A percentile compares a stretch with the other conserved stretches of the same genome.
phyloP scores from a whole-genome alignment of 768 basidiomycete species.

The Lactifluus hygrophoroides region DNA sequence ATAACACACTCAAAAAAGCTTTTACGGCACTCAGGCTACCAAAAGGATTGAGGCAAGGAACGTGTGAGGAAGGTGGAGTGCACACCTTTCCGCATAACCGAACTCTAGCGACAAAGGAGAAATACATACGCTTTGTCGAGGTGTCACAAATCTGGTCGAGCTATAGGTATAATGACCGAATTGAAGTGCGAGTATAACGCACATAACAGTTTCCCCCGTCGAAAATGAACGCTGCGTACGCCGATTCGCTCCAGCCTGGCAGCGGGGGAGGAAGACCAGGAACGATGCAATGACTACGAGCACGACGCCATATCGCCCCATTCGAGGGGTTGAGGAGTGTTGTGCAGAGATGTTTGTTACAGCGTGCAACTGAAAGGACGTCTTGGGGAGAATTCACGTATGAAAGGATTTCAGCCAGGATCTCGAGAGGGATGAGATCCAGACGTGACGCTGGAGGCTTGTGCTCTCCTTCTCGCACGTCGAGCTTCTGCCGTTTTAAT shows the following conservation, averaged over 20 bases:
- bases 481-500: not conserved
- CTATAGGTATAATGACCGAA: not conserved
- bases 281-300: conserved; percentile 33
- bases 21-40: conserved; percentile 8
- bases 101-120: conserved; percentile 11
- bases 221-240: conserved; percentile 60
- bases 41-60: not conserved
- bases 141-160: conserved; percentile 22
- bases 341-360: conserved; percentile 44
- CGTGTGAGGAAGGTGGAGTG: not conserved
- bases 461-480: not conserved
- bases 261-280: conserved; percentile 36
- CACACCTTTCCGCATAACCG: conserved; percentile 13
- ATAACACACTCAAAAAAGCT: not conserved
- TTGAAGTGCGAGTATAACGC: conserved; percentile 13
- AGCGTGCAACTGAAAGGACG: conserved; percentile 50
- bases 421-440: conserved; percentile 45
- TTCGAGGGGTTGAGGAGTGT: conserved; percentile 40
- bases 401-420: conserved; percentile 54
- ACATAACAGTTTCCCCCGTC: conserved; percentile 51
- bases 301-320: conserved; percentile 51
- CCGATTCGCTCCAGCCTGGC: conserved; percentile 41
- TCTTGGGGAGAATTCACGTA: conserved; percentile 44
- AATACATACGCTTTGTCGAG: conserved; percentile 29
- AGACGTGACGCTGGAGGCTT: not conserved